Evolutionary conservation across 2,329 filamentous ascomycete species (phyloP), one percentile per base, ranked within the genome.

Genomic region (Exophiala mesophila): DNA sequence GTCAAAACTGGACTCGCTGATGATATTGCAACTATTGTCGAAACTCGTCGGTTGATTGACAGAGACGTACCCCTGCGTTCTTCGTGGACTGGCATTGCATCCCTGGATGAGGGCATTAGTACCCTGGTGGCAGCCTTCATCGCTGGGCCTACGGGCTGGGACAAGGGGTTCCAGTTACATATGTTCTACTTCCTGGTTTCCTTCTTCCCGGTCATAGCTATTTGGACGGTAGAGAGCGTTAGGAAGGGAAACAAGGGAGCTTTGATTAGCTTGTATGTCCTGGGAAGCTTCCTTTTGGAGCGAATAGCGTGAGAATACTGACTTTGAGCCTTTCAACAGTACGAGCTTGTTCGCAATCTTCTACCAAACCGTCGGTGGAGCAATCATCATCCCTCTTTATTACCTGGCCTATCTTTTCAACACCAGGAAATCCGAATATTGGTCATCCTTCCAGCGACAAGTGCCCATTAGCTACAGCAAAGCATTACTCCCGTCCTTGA

Each of bases 341-440:
- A 50, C 48, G n/a, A 32, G 33, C 23, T 20, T 47, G 10, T 50
- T 31, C 26, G 44, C 48, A 6, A 9, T 47, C 3, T 42, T 50
- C 23, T 51, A 49, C 40, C 49, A 52, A 21, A 52, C 46, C 4
- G 46, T 47, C 12, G 49, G 49, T 3, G 49, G 45, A 2, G 49
- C 49, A 8, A 37, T 56, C 24, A 53, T 57, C 23, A 49, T 55
- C 5, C 57, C 59, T 7, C 18, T 58, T 3, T 59, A 55, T 40
- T 59, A 53, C 28, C 43, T 55, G 10, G 31, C 39, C 13, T 57
- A 50, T 35, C 36, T 54, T 3, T 54, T 40, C 26, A 34, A 40
- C 41, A 15, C 55, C 47, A 7, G 32, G 38, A 36, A 32, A 5
- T 21, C 35, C 1, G 8, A 28, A 9, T 57, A 56, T 36, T 54